A percentile compares a stretch with the other conserved stretches of the same genome.
Conservation (phyloP, 306 rosid species). For the Glycine soja region DNA sequence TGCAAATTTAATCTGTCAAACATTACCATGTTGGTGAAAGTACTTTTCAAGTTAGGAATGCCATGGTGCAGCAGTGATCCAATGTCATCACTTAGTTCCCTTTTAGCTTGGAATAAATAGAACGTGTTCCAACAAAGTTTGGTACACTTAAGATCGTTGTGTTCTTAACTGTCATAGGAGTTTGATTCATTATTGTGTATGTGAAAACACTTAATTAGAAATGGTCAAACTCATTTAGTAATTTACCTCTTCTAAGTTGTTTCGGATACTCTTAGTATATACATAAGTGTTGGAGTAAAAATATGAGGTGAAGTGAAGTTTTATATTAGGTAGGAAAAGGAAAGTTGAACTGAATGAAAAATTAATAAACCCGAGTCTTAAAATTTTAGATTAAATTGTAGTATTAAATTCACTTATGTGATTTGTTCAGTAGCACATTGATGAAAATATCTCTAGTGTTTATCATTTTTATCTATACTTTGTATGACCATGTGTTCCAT, state of each 20-base stretch:
- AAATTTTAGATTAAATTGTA: no score
- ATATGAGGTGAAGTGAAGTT: no score
- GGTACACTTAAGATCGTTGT: not conserved
- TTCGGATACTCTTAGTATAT: not conserved
- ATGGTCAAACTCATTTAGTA: not conserved
- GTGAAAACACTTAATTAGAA: not conserved
- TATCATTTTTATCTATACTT: no score
- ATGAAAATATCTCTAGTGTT: no score
- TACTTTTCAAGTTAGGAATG: not conserved
- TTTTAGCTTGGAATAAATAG: conserved; percentile 1
- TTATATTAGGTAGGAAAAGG: no score
- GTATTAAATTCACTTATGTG: no score
- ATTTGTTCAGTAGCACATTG: no score
- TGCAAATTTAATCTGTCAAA: not conserved
- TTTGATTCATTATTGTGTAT: not conserved
- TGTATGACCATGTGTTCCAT: no score
- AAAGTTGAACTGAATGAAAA: no score
- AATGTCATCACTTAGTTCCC: not conserved
- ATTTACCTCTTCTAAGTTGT: not conserved
- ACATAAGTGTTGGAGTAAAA: no score
- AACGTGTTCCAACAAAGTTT: conserved; percentile 14
- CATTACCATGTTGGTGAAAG: not conserved
- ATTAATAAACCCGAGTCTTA: no score
- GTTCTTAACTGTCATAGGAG: not conserved
- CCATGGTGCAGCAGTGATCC: not conserved